Evolutionary conservation across 805 yeast species (phyloP).

Genomic region (Sugiyamaella qingdaonensis): DNA sequence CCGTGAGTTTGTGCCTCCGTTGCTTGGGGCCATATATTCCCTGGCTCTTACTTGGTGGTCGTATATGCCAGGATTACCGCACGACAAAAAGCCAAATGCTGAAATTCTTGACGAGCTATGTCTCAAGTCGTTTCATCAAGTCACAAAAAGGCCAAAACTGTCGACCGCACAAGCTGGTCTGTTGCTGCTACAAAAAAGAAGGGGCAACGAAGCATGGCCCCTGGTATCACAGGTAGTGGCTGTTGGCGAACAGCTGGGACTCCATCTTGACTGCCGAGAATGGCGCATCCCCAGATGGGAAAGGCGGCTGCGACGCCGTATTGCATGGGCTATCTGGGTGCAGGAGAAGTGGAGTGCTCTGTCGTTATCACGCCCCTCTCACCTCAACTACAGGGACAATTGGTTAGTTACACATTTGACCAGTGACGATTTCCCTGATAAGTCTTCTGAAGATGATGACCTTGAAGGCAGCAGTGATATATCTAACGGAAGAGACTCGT

Average conservation of each 20-base stretch:
- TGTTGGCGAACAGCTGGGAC: constrained; percentile 24
- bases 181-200: constrained; percentile 50
- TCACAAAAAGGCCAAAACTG: constrained; percentile 71
- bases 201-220: constrained; percentile 21
- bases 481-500: constrained; percentile 4
- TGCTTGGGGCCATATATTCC: constrained; percentile 82
- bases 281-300: constrained; percentile 30
- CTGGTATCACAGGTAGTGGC: constrained; percentile 26
- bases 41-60: constrained; percentile 93
- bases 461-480: constrained; percentile 14
- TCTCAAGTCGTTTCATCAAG: constrained; percentile 58
- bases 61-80: constrained; percentile 64
- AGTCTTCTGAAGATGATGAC: constrained; percentile 4
- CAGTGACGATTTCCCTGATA: constrained; percentile 4
- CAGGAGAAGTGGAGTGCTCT: constrained; percentile 24
- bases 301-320: constrained; percentile 23
- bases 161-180: constrained; percentile 89
- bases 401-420: constrained; percentile 1
- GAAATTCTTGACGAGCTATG: constrained; percentile 69
- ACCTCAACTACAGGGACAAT: not conserved
- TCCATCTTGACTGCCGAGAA: constrained; percentile 25
- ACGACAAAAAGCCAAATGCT: not conserved
- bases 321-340: constrained; percentile 29
- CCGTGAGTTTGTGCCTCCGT: constrained; percentile 83
- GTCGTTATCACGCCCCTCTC: not conserved